phyloP scores from a whole-genome alignment of 768 basidiomycete genomes.

The Suillus ampliporus region DNA sequence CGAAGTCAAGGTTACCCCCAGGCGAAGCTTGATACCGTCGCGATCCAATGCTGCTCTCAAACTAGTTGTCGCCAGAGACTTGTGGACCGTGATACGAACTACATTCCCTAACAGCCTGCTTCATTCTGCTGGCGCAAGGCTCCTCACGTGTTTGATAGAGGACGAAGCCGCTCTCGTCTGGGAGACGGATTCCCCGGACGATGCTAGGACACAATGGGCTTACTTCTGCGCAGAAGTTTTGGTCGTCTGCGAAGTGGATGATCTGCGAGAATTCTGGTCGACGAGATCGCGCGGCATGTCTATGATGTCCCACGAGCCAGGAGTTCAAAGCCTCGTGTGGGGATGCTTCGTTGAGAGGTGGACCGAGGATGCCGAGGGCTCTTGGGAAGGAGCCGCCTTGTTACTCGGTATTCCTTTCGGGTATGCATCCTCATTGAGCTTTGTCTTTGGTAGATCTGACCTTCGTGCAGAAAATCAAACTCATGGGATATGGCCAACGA shows the following conservation, averaged over 20 bases:
- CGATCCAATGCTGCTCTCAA: constrained; percentile 56
- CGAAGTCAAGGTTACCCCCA: constrained; percentile 9
- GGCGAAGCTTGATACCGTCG: constrained; percentile 13
- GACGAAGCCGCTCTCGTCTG: constrained; percentile 51
- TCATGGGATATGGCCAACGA: constrained; percentile 59
- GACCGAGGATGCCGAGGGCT: constrained; percentile 48
- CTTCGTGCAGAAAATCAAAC: constrained; percentile 24
- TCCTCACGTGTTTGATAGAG: constrained; percentile 56
- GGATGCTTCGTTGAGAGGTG: constrained; percentile 59
- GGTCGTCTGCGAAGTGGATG: constrained; percentile 50
- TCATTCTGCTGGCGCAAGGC: constrained; percentile 45
- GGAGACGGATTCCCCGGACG: constrained; percentile 47
- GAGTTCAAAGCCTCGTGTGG: constrained; percentile 62
- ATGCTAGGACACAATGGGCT: constrained; percentile 63
- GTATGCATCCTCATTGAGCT: constrained; percentile 44
- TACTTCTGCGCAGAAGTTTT: constrained; percentile 61
- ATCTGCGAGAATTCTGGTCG: constrained; percentile 61
- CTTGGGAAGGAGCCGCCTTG: constrained; percentile 60
- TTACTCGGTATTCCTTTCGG: constrained; percentile 66
- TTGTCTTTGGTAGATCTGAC: not conserved
- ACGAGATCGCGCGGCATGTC: constrained; percentile 27
- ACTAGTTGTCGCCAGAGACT: constrained; percentile 58
- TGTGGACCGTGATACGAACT: constrained; percentile 57
- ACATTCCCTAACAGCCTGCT: constrained; percentile 51
- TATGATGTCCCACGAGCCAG: constrained; percentile 40